Conservation (phyloP, 73 alveolate species). For the Paramecium sonneborni region DNA sequence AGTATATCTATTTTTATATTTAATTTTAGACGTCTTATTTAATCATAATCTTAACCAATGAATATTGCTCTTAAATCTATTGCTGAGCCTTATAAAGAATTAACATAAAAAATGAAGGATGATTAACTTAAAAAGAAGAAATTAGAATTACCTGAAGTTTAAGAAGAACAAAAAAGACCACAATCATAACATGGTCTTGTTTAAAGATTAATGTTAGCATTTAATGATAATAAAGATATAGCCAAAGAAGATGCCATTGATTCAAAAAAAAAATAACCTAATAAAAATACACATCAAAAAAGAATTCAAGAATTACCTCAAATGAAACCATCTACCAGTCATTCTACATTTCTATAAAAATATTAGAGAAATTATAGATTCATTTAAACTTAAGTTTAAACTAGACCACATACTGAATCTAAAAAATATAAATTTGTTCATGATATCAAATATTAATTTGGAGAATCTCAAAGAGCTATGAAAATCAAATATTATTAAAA, state of each 20-base stretch:
- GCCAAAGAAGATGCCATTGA: background rate
- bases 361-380: background rate
- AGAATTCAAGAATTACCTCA: background rate
- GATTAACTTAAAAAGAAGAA: background rate
- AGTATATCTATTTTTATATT: background rate
- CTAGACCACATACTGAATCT: constrained; percentile 36
- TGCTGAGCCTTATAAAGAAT: background rate
- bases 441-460: constrained; percentile 9
- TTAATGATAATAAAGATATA: background rate
- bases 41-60: background rate
- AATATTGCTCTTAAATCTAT: background rate
- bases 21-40: background rate
- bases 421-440: constrained; percentile 44
- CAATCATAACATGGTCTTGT: background rate
- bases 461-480: constrained; percentile 41
- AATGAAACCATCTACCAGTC: constrained; percentile 32
- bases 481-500: background rate
- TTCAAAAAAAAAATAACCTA: constrained; percentile 3
- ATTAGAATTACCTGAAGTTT: background rate
- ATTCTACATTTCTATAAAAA: background rate
- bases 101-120: constrained; percentile 26
- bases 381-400: background rate
- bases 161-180: background rate
- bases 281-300: background rate
- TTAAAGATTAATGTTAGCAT: background rate